Evolutionary conservation across 129 eudicot species (phyloP).

Genomic region (Artemisia argyi): DNA sequence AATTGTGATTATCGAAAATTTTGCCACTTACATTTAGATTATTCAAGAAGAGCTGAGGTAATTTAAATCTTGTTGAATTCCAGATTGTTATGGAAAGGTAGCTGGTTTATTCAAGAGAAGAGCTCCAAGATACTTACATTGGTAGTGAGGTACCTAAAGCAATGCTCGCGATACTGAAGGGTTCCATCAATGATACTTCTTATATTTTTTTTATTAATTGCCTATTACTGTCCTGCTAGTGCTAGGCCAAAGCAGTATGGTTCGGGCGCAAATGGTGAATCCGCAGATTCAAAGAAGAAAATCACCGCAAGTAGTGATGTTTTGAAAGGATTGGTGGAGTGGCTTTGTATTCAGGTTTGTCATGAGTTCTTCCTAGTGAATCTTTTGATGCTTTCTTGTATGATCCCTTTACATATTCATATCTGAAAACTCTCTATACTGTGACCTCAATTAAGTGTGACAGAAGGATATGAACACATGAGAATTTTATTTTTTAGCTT

Average conservation of each 20-base stretch:
- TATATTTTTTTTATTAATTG: background rate
- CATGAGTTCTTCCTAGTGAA: slow-evolving; percentile 1
- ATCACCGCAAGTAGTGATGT: slow-evolving; percentile 65
- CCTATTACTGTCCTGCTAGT: slow-evolving; percentile 34
- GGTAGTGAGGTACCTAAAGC: slow-evolving; percentile 63
- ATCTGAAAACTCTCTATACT: no score
- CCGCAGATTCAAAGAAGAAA: slow-evolving; percentile 59
- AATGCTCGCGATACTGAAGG: background rate
- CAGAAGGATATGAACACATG: no score
- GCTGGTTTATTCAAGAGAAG: slow-evolving; percentile 96
- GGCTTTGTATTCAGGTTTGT: slow-evolving; percentile 93
- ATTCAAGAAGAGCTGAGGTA: slow-evolving; percentile 4
- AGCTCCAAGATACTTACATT: slow-evolving; percentile 89
- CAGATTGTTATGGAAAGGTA: slow-evolving; percentile 93
- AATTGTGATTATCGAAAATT: background rate
- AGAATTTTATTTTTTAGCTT: no score
- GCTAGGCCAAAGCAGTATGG: slow-evolving; percentile 60
- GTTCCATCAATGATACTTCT: background rate
- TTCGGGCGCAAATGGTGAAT: slow-evolving; percentile 39
- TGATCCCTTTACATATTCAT: no score
- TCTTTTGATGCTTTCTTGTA: no score
- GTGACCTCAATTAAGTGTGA: no score
- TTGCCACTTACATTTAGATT: slow-evolving; percentile 7
- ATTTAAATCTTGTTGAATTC: slow-evolving; percentile 14
- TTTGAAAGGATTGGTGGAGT: slow-evolving; percentile 82